Percentiles rank a stretch among this genome's conserved stretches.
Evolutionary conservation across 352 stramenopile species (phyloP).

Genomic region (Phytophthora ramorum): DNA sequence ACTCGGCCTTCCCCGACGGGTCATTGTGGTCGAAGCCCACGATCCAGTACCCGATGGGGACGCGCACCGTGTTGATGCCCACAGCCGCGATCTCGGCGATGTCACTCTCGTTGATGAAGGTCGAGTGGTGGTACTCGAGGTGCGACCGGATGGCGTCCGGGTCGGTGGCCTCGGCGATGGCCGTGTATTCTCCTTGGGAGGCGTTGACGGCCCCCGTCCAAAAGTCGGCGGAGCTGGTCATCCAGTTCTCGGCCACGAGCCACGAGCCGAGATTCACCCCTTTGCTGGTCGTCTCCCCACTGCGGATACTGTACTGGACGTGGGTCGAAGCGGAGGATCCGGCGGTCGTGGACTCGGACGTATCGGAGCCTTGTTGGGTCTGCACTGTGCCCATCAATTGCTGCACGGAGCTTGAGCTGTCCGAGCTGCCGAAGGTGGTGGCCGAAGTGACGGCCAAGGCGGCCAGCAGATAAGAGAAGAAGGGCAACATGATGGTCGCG

Average conservation of each 20-base stretch:
- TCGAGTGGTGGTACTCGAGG: slow-evolving; percentile 62
- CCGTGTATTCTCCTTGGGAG: slow-evolving; percentile 62
- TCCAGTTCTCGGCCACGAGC: slow-evolving; percentile 85
- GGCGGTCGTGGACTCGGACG: slow-evolving; percentile 3
- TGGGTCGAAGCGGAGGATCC: slow-evolving; percentile 36
- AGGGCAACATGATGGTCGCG: slow-evolving; percentile 23
- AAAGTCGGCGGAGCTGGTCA: slow-evolving; percentile 64
- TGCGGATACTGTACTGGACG: slow-evolving; percentile 67
- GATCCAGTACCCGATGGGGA: slow-evolving; percentile 87
- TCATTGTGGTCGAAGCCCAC: slow-evolving; percentile 72
- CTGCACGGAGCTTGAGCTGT: slow-evolving; percentile 12
- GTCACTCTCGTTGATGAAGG: slow-evolving; percentile 76
- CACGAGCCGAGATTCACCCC: slow-evolving; percentile 83
- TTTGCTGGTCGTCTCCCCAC: slow-evolving; percentile 48
- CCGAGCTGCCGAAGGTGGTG: slow-evolving; percentile 26
- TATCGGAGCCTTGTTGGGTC: slow-evolving; percentile 11
- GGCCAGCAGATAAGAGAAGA: slow-evolving; percentile 9
- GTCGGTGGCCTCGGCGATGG: slow-evolving; percentile 52
- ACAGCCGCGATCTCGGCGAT: slow-evolving; percentile 65
- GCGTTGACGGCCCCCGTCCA: slow-evolving; percentile 53
- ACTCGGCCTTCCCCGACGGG: slow-evolving; percentile 45
- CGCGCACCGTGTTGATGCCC: slow-evolving; percentile 83
- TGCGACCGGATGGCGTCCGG: slow-evolving; percentile 45
- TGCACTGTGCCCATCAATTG: slow-evolving; percentile 22
- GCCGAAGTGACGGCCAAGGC: slow-evolving; percentile 6